Conservation (phyloP, 208 protist species). For the Angomonas desouzai region DNA sequence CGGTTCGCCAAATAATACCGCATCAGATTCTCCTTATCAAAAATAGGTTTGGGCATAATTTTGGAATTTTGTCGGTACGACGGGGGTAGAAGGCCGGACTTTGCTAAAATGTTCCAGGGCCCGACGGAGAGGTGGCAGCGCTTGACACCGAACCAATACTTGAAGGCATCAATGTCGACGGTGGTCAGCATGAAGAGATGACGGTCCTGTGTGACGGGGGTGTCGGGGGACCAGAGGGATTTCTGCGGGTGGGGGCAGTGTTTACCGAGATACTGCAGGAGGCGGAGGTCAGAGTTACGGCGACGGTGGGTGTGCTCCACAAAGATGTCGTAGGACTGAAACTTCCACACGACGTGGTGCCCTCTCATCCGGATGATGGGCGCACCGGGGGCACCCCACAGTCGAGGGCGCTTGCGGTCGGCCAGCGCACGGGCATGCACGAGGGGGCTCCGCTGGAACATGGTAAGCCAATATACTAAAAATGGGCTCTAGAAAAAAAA, state of each 20-base stretch:
- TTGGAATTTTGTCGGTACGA: conserved; percentile 81
- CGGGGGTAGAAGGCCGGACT: conserved; percentile 81
- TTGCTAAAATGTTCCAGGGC: conserved; percentile 83
- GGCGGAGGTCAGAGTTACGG: conserved; percentile 74
- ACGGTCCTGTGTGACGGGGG: conserved; percentile 82
- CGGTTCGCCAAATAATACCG: conserved; percentile 86
- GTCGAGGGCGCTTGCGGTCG: conserved; percentile 53
- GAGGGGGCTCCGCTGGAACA: conserved; percentile 17
- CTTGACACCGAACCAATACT: conserved; percentile 92
- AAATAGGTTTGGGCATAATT: conserved; percentile 88
- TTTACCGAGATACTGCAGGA: conserved; percentile 89
- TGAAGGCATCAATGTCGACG: conserved; percentile 88
- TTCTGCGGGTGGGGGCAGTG: conserved; percentile 91
- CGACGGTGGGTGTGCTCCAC: conserved; percentile 87
- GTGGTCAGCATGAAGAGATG: conserved; percentile 91
- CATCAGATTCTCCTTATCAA: conserved; percentile 90
- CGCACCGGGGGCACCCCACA: conserved; percentile 83
- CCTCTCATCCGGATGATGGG: conserved; percentile 87
- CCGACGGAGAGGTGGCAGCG: conserved; percentile 74
- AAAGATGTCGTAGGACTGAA: conserved; percentile 84
- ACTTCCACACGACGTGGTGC: conserved; percentile 85
- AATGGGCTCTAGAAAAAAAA: neutral
- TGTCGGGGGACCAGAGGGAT: conserved; percentile 91
- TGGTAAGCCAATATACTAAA: conserved; percentile 7
- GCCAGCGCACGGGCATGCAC: conserved; percentile 46